Evolutionary conservation across 2,329 filamentous ascomycete species (phyloP), one percentile per base, ranked within the genome.

Genomic region (Ophiosphaerella narmari): DNA sequence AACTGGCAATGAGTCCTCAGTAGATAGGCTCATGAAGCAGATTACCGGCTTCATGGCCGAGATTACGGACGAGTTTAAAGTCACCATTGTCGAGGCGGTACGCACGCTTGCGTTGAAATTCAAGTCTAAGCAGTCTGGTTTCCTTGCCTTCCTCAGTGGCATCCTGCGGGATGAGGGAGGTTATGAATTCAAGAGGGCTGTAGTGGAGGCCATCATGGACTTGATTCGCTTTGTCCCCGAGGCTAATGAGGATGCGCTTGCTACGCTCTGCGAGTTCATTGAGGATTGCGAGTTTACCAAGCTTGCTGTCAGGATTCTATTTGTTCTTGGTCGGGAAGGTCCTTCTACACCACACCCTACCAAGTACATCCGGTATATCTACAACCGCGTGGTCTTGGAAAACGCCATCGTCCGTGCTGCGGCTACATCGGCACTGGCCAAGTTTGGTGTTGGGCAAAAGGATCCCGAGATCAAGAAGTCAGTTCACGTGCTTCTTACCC

Each of bases 221-320:
- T 80, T 99, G 48, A 97, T 99, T 80, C 97, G 97, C 75, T 99
- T 99, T 67, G 93, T 99, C 3, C 94, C 94, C 1, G 94, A 97
- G 52, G 86, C 84, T 66, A 86, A 86, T 68, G 85, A 88, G 72
- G 86, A 88, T 60, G 93, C 94, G 14, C 85, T 99, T 41, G 90
- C 93, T 12, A 94, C 97, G 69, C 85, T 99, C 18, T 97, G 94
- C 78, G 94, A 99, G 73, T 99, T 99, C 72, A 99, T 99, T 59
- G 94, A 99, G 76, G 94, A 99, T 73, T 99, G 94, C 78, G 94
- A 99, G 73, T 99, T 97, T 75, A 97, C 94, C 24, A 99, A 99
- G 78, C 82, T 99, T 55, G 93, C 94, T 26, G 93, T 99, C 40
- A 88, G 94, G 52, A 95, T 99, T 63, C 79, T 99, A 47, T 93